Evolutionary conservation across 495 filamentous ascomycete species (phyloP).

Genomic region (Aspergillus haitiensis): DNA sequence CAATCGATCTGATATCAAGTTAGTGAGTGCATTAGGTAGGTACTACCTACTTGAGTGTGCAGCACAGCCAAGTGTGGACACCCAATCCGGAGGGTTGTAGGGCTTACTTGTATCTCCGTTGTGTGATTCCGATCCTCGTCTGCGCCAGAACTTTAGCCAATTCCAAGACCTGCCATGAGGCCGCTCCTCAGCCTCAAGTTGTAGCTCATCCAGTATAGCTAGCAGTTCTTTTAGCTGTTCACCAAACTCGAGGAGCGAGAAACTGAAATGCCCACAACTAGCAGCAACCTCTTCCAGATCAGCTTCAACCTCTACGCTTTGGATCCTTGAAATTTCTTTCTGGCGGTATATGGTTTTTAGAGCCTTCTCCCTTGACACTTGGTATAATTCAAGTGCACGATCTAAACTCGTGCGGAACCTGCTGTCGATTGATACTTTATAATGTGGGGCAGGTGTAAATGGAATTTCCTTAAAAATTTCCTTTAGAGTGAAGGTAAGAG

Average conservation of each 20-base stretch:
- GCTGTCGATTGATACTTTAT: conserved; percentile 69
- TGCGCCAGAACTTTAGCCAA: conserved; percentile 82
- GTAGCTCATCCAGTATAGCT: conserved; percentile 80
- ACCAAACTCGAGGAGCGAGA: conserved; percentile 82
- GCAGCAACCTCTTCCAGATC: conserved; percentile 96
- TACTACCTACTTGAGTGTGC: too few species aligned
- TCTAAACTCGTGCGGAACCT: conserved; percentile 75
- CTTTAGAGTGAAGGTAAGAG: conserved; percentile 83
- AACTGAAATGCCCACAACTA: conserved; percentile 92
- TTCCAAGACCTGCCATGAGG: conserved; percentile 67
- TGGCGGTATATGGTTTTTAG: conserved; percentile 75
- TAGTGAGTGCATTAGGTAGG: too few species aligned
- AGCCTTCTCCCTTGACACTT: conserved; percentile 68
- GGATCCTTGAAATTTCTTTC: conserved; percentile 64
- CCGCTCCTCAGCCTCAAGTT: conserved; percentile 60
- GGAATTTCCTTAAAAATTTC: conserved; percentile 87
- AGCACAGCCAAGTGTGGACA: too few species aligned
- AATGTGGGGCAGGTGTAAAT: conserved; percentile 64
- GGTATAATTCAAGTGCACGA: conserved; percentile 78
- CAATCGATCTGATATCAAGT: too few species aligned
- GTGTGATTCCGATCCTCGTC: conserved; percentile 23
- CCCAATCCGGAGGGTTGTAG: too few species aligned
- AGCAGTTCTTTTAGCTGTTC: conserved; percentile 83
- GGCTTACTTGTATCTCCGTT: conserved; percentile 24
- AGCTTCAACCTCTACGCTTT: conserved; percentile 72